Evolutionary conservation across 2,329 filamentous ascomycete genomes (phyloP).

Genomic region (Aspergillus sp.): DNA sequence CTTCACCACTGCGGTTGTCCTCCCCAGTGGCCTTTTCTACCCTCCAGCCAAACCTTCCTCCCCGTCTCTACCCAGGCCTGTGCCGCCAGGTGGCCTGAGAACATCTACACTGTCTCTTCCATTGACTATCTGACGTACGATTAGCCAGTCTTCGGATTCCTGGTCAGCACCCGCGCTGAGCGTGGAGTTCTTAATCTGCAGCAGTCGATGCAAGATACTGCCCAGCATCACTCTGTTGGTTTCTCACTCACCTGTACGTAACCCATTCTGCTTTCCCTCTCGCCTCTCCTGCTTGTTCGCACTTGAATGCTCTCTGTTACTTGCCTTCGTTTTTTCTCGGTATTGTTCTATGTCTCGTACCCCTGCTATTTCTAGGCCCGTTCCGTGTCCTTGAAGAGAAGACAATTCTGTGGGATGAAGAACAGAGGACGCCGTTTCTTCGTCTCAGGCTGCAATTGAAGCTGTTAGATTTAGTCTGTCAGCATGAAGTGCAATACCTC

Average conservation of each 20-base stretch:
- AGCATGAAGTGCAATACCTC: constrained; percentile 2
- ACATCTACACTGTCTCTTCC: not conserved
- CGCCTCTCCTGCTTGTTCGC: not conserved
- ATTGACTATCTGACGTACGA: constrained; percentile 11
- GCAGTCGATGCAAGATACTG: constrained; percentile 22
- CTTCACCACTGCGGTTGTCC: constrained; percentile 2
- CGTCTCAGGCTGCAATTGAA: not conserved
- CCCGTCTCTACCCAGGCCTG: not conserved
- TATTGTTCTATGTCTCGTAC: not conserved
- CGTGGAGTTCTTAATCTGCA: constrained; percentile 15
- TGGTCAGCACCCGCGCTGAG: constrained; percentile 16
- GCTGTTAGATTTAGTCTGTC: not conserved
- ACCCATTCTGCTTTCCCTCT: not conserved
- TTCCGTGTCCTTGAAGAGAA: not conserved
- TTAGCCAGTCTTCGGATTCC: constrained; percentile 8
- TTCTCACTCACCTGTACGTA: constrained; percentile 22
- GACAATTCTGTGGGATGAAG: not conserved
- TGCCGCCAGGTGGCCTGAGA: not conserved
- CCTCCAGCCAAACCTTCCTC: not conserved
- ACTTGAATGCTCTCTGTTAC: constrained; percentile 6
- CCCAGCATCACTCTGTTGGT: constrained; percentile 2
- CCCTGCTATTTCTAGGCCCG: not conserved
- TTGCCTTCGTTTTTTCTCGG: constrained; percentile 3
- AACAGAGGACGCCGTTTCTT: not conserved
- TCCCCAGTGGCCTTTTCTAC: not conserved